Evolutionary conservation across 164 flowering plant species (phyloP).

Genomic region (Nelumbo lutea): DNA sequence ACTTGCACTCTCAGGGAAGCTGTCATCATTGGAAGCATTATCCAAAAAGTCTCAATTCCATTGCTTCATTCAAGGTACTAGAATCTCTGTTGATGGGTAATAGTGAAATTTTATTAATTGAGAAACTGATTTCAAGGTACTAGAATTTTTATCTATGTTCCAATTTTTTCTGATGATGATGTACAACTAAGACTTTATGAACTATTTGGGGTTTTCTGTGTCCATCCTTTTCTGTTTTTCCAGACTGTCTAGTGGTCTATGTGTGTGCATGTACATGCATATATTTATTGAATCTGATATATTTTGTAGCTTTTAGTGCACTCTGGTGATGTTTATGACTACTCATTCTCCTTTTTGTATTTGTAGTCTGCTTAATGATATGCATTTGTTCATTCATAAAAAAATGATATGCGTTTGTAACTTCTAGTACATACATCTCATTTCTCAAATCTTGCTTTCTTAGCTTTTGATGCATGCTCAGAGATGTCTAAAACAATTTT

Average conservation of each 20-base stretch:
- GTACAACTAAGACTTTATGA: background rate
- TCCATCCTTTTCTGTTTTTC: background rate
- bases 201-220: background rate
- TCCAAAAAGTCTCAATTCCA: constrained; percentile 79
- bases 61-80: constrained; percentile 77
- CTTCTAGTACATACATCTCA: too few species aligned
- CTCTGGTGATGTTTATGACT: too few species aligned
- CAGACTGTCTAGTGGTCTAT: background rate
- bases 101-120: too few species aligned
- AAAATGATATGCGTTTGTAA: too few species aligned
- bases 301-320: too few species aligned
- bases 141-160: background rate
- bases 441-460: background rate
- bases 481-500: constrained; percentile 12
- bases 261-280: background rate
- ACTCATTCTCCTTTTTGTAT: too few species aligned
- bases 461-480: background rate
- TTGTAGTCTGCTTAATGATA: too few species aligned
- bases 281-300: too few species aligned
- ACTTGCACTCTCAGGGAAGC: constrained; percentile 95
- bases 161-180: background rate
- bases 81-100: background rate
- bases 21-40: constrained; percentile 79
- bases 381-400: too few species aligned
- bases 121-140: background rate